Conservation (phyloP, 108 stramenopile genomes). For the Pseudonitzschia pungens region DNA sequence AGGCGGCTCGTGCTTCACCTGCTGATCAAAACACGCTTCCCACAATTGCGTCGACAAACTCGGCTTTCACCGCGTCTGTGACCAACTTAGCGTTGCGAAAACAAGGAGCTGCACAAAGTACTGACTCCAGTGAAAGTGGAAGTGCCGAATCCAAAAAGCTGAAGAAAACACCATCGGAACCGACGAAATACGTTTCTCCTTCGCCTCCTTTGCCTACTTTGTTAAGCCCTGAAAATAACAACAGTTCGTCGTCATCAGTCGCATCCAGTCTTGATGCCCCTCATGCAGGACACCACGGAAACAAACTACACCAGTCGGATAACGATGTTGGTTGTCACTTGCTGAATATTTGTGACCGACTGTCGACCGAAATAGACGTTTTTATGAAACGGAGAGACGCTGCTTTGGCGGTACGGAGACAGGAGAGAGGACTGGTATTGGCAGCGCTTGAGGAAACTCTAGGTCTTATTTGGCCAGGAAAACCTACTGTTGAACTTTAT, state of each 20-base stretch:
- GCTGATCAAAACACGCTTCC: conserved; percentile 61
- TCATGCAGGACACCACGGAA: conserved; percentile 50
- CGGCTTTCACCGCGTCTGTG: conserved; percentile 39
- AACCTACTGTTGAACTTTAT: conserved; percentile 81
- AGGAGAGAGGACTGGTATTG: conserved; percentile 66
- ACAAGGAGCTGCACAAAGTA: conserved; percentile 23
- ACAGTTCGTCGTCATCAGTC: conserved; percentile 79
- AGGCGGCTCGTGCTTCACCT: conserved; percentile 13
- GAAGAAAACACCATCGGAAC: conserved; percentile 11
- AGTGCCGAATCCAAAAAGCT: conserved; percentile 25
- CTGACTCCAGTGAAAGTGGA: conserved; percentile 33
- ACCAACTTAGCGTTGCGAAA: conserved; percentile 16
- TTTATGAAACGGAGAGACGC: conserved; percentile 78
- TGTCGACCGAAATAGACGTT: conserved; percentile 67
- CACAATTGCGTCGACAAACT: conserved; percentile 58
- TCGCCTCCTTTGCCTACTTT: conserved; percentile 72
- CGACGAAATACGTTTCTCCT: conserved; percentile 27
- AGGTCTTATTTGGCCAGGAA: conserved; percentile 64
- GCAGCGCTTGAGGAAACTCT: conserved; percentile 67
- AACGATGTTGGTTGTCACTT: conserved; percentile 86
- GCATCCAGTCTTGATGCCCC: conserved; percentile 85
- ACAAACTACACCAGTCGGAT: conserved; percentile 44
- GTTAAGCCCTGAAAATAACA: conserved; percentile 63
- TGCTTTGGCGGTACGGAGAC: conserved; percentile 58
- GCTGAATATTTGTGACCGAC: conserved; percentile 68